phyloP scores from a whole-genome alignment of 495 filamentous ascomycete species.

The Talaromyces stipitatus region DNA sequence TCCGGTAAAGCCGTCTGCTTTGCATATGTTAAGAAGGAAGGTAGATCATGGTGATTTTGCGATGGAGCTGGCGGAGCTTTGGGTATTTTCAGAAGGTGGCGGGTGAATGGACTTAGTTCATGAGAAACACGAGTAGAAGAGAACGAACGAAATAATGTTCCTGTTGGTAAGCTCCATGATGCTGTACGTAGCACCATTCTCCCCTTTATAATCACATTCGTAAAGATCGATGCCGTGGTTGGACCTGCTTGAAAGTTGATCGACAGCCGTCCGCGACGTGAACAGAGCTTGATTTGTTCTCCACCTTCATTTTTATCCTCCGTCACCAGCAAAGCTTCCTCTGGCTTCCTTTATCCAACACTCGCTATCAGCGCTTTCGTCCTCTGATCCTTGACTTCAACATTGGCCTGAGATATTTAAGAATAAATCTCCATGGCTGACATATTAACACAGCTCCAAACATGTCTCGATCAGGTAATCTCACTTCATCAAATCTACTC shows the following conservation, averaged over 20 bases:
- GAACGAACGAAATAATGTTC: constrained; percentile 11
- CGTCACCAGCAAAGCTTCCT: too few relatives aligned
- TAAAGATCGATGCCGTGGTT: too few relatives aligned
- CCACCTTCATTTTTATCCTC: constrained; percentile 5
- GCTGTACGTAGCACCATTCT: not conserved
- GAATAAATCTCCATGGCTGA: constrained; percentile 61
- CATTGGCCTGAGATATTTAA: not conserved
- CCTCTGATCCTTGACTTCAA: not conserved
- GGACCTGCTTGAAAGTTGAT: not conserved
- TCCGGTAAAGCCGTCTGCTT: constrained; percentile 31
- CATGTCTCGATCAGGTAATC: constrained; percentile 80
- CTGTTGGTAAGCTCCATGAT: not conserved
- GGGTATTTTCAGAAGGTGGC: constrained; percentile 34
- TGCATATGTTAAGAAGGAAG: constrained; percentile 67
- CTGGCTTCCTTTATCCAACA: too few relatives aligned
- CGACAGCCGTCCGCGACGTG: not conserved
- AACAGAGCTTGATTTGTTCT: not conserved
- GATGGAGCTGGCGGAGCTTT: constrained; percentile 35
- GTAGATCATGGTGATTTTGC: constrained; percentile 55
- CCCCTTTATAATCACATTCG: not conserved
- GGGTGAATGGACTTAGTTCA: constrained; percentile 26
- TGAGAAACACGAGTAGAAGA: constrained; percentile 9
- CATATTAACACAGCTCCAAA: constrained; percentile 87
- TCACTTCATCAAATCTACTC: not conserved
- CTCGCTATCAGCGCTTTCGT: not conserved